Evolutionary conservation across 2,329 filamentous ascomycete species (phyloP), one percentile per base, ranked within the genome.

Genomic region (Plectosphaerella plurivora): DNA sequence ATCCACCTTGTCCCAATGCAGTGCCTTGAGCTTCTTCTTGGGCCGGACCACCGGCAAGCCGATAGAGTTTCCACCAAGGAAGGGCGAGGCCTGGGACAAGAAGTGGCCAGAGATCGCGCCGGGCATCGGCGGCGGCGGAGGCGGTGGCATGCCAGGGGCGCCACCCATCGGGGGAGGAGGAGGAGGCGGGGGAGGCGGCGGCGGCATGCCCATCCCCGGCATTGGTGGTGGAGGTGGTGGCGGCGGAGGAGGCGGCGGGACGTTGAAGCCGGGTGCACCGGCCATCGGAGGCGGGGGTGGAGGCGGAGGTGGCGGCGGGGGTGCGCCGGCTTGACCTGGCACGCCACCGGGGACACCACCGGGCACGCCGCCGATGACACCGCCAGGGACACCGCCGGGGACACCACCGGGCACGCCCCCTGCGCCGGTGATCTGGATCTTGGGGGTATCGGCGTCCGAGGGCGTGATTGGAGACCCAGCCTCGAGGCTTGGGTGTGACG

Each of bases 1-100:
- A 70, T 99, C 94, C 51, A 99, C 91, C 77, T 97, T 97, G 73
- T 99, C 94, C 93, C 94, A 97, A 74, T 99, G 94, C 60, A 99
- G 80, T 54, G 93, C 93, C 83, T 99, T 99, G 70, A 99, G 90
- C 79, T 97, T 99, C 84, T 96, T 97, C 82, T 97, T 97, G 20
- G 94, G 91, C 61, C 93, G 80, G 50, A 91, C 89, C 55, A 91
- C 88, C 36, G 90, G 87, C 62, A 96, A 73, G 60, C 90, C 77
- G 8, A 83, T 81, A 20, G 71, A 63, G 11, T 83, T 73, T 14
- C 78, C 65, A 5, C 78, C 67, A 18, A 75, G 72, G 55, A 82
- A 80, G 53, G 76, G 75, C 33, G 79, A 76, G 59, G 83, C 77
- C 58, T 86, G 82, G 47, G 85, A 79, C 56, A 96, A 72, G 73